A percentile compares a stretch with the other conserved stretches of the same genome.
Conservation (phyloP, 179 eudicot genomes). For the Beta lomatogona region DNA sequence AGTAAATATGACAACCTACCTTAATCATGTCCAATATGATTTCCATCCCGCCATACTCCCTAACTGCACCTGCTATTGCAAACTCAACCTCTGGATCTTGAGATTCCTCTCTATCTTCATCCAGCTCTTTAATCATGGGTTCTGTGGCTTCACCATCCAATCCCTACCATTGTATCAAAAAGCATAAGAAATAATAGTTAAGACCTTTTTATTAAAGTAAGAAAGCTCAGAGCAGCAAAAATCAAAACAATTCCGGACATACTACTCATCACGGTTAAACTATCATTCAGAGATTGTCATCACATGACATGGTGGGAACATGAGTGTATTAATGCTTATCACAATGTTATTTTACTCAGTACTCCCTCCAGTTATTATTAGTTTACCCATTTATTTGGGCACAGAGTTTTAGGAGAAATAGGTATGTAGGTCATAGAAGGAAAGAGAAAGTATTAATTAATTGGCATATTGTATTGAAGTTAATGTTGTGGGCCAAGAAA, state of each 20-base stretch:
- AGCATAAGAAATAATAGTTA: constrained; percentile 1
- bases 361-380: no score
- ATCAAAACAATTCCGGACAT: background rate
- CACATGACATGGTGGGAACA: background rate
- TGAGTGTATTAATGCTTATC: background rate
- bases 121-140: constrained; percentile 98
- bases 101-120: constrained; percentile 97
- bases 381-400: no score
- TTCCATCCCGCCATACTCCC: constrained; percentile 93
- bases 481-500: no score
- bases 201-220: background rate
- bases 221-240: background rate
- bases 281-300: background rate
- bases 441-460: no score
- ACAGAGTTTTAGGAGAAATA: no score
- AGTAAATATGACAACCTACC: constrained; percentile 43
- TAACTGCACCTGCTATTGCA: constrained; percentile 94
- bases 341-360: background rate
- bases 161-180: constrained; percentile 57
- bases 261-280: background rate
- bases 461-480: no score
- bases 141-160: constrained; percentile 99
- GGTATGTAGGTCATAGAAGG: no score
- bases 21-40: constrained; percentile 85
- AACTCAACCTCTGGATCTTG: constrained; percentile 99